Conservation (phyloP, 768 basidiomycete genomes). For the Suillus americanus region DNA sequence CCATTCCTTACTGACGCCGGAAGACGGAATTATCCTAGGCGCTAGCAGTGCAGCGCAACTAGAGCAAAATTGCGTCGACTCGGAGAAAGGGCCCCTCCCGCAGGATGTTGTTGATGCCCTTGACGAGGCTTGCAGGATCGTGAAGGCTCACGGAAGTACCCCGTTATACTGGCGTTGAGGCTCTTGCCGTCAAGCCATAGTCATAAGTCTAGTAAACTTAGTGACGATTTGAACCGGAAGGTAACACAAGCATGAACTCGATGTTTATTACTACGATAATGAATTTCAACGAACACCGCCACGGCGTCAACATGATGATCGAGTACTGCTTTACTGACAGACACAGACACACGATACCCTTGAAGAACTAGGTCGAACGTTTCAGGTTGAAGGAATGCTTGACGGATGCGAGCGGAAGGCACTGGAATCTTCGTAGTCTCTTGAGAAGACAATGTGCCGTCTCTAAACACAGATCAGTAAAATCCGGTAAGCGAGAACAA, state of each 20-base stretch:
- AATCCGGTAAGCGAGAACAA: neutral
- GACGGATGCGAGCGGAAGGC: neutral
- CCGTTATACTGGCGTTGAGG: conserved; percentile 38
- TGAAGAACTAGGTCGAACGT: neutral
- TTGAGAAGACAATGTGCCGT: neutral
- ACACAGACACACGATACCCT: neutral
- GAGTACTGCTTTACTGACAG: neutral
- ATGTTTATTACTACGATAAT: neutral
- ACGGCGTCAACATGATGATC: neutral
- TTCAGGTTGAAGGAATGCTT: neutral
- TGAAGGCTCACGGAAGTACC: conserved; percentile 32
- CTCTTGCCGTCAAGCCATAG: neutral
- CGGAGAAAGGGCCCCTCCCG: conserved; percentile 54
- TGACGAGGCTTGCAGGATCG: conserved; percentile 47
- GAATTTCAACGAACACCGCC: neutral
- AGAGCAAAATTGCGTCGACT: conserved; percentile 43
- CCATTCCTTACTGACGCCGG: conserved; percentile 44
- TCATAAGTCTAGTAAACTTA: neutral
- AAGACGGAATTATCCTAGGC: conserved; percentile 50
- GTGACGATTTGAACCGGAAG: neutral
- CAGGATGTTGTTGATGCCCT: conserved; percentile 50
- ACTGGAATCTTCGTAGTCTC: neutral
- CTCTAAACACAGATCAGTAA: neutral
- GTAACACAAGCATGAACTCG: neutral
- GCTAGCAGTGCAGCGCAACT: conserved; percentile 46